phyloP scores from a whole-genome alignment of 1,139 yeast species.

The Debaryomycetaceae sp. region DNA sequence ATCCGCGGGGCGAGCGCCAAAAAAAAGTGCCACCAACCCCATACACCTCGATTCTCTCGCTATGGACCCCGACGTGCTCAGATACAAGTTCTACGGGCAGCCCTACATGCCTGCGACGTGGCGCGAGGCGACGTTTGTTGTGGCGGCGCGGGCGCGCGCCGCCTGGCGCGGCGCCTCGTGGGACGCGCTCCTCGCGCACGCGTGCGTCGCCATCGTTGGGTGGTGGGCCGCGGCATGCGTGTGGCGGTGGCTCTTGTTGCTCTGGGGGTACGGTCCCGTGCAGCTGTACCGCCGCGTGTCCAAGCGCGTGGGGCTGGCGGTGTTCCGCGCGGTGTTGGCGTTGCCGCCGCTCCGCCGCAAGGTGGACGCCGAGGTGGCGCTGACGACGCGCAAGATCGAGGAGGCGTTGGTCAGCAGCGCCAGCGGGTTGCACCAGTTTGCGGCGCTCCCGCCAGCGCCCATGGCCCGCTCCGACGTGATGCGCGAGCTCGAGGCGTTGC shows the following conservation, averaged over 20 bases:
- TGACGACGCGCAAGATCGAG: constrained; percentile 49
- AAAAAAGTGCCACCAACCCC: too few species aligned
- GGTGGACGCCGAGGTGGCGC: constrained; percentile 56
- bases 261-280: constrained; percentile 39
- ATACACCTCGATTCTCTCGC: too few species aligned
- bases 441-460: constrained; percentile 55
- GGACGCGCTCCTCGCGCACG: not conserved
- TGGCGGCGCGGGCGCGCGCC: constrained; percentile 12
- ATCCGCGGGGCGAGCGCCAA: too few species aligned
- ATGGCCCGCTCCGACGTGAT: constrained; percentile 40
- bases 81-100: constrained; percentile 12
- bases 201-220: constrained; percentile 24
- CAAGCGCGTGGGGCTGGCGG: constrained; percentile 12
- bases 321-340: constrained; percentile 33
- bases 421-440: constrained; percentile 42
- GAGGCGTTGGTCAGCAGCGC: constrained; percentile 50
- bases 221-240: constrained; percentile 15
- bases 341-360: constrained; percentile 54
- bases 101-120: constrained; percentile 15
- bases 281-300: constrained; percentile 17
- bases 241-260: constrained; percentile 8
- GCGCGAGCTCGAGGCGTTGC: constrained; percentile 45
- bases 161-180: not conserved
- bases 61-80: not conserved
- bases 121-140: constrained; percentile 10